Evolutionary conservation across 1,139 yeast genomes (phyloP).

Genomic region (Yamadazyma aaseri): DNA sequence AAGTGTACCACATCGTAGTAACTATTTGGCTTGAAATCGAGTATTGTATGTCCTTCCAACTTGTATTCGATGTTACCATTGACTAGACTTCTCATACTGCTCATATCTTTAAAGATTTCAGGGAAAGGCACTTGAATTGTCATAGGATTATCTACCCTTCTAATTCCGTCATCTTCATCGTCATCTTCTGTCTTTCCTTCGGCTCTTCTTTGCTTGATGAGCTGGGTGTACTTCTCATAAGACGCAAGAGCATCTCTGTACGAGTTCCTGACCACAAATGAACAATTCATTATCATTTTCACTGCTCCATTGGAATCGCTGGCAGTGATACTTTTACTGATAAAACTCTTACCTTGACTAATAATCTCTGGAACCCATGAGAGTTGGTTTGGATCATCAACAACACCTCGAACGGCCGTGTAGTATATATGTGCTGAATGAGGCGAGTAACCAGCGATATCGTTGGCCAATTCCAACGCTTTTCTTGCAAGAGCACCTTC

Average conservation of each 20-base stretch:
- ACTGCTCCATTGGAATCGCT: not conserved
- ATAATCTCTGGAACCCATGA: conserved; percentile 35
- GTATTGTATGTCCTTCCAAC: not conserved
- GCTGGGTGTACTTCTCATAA: conserved; percentile 24
- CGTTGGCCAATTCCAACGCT: conserved; percentile 31
- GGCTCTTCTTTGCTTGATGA: conserved; percentile 14
- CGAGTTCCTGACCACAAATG: conserved; percentile 44
- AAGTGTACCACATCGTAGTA: conserved; percentile 9
- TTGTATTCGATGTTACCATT: conserved; percentile 14
- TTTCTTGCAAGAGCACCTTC: conserved; percentile 20
- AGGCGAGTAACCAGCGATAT: conserved; percentile 29
- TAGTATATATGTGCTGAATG: conserved; percentile 35
- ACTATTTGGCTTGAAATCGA: conserved; percentile 6
- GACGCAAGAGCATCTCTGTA: conserved; percentile 19
- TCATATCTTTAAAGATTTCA: conserved; percentile 21
- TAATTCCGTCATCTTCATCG: conserved; percentile 25
- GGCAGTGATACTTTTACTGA: conserved; percentile 58
- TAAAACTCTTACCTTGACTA: conserved; percentile 59
- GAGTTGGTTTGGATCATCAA: conserved; percentile 15
- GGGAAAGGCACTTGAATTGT: conserved; percentile 40
- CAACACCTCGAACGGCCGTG: conserved; percentile 20
- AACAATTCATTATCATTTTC: conserved; percentile 53
- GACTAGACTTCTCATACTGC: conserved; percentile 34
- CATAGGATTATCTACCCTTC: conserved; percentile 23
- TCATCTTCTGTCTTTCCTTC: conserved; percentile 18